A percentile compares a stretch with the other conserved stretches of the same genome.
These are phyloP conservation scores for Diplodia corticola DNA, from an alignment of 2,329 filamentous ascomycete species.

Conservation along the genomic window DNA sequence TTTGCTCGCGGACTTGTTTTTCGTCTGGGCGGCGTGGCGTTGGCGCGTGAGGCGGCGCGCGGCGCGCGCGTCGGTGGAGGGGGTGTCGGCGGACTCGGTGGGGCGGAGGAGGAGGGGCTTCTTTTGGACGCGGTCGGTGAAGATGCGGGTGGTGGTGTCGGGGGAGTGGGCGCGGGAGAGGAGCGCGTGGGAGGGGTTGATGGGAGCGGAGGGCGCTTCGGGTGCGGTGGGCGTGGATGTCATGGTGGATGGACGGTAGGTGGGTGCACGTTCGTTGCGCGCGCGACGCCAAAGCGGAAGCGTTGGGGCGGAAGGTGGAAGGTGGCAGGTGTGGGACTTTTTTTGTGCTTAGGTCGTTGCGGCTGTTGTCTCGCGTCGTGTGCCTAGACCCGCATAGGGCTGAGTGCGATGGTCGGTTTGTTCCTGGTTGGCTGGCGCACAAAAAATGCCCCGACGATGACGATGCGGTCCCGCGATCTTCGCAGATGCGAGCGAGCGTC, in stretches of 20 bases:
- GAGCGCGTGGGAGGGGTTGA: background rate
- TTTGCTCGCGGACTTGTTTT: conserved; percentile 48
- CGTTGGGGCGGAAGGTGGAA: background rate
- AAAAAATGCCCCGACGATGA: background rate
- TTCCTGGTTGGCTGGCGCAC: no score
- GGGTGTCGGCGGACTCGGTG: conserved; percentile 30
- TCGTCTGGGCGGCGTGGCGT: background rate
- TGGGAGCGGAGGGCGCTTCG: background rate
- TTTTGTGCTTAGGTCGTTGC: background rate
- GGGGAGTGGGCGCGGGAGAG: background rate
- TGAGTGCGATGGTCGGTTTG: no score
- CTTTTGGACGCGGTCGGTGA: background rate
- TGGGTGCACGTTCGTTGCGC: background rate
- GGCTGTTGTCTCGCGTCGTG: background rate
- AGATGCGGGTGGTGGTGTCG: background rate
- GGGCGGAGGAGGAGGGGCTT: background rate
- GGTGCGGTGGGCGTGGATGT: background rate
- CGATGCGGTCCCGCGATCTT: background rate
- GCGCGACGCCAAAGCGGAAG: background rate
- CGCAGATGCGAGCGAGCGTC: no score
- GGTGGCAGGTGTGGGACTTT: background rate
- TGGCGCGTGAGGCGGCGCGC: background rate
- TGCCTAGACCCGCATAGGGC: background rate
- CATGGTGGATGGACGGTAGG: background rate
- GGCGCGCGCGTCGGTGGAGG: conserved; percentile 52